These are phyloP conservation scores for Microcera coccophila DNA, from an alignment of 2,329 filamentous ascomycete species.

Conservation along the genomic window DNA sequence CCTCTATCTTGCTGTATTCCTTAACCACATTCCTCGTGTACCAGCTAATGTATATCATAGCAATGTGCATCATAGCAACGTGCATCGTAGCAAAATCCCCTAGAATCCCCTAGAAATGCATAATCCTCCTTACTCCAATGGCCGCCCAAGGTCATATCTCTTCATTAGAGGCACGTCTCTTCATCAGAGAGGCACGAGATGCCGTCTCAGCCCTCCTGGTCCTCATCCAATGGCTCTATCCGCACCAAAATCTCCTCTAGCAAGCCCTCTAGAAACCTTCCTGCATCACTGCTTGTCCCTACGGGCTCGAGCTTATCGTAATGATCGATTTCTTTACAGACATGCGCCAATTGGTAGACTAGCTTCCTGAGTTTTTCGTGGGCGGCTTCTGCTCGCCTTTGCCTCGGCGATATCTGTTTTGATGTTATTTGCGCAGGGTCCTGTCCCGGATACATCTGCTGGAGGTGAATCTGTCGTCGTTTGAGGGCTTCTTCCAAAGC, in stretches of 20 bases:
- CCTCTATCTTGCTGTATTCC: too few species aligned
- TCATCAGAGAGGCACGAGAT: too few species aligned
- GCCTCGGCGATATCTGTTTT: slow-evolving; percentile 53
- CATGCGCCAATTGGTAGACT: slow-evolving; percentile 74
- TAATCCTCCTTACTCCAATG: too few species aligned
- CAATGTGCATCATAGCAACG: too few species aligned
- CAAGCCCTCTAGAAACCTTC: slow-evolving; percentile 84
- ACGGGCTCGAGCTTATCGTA: slow-evolving; percentile 83
- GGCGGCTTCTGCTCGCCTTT: slow-evolving; percentile 64
- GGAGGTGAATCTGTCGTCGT: slow-evolving; percentile 63
- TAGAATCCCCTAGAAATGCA: too few species aligned
- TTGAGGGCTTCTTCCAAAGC: slow-evolving; percentile 88
- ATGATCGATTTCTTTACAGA: slow-evolving; percentile 87
- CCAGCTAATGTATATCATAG: too few species aligned
- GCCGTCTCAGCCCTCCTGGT: slow-evolving; percentile 46
- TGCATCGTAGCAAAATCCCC: too few species aligned
- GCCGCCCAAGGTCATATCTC: too few species aligned
- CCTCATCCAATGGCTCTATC: slow-evolving; percentile 81
- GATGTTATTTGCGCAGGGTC: slow-evolving; percentile 47
- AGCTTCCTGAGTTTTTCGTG: slow-evolving; percentile 80
- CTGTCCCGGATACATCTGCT: slow-evolving; percentile 44
- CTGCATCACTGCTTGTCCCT: slow-evolving; percentile 88
- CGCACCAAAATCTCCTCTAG: slow-evolving; percentile 90
- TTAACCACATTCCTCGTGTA: too few species aligned
- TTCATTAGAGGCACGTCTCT: too few species aligned